Conservation (phyloP, 441 rosid genomes). For the Aquilaria agallochum region DNA sequence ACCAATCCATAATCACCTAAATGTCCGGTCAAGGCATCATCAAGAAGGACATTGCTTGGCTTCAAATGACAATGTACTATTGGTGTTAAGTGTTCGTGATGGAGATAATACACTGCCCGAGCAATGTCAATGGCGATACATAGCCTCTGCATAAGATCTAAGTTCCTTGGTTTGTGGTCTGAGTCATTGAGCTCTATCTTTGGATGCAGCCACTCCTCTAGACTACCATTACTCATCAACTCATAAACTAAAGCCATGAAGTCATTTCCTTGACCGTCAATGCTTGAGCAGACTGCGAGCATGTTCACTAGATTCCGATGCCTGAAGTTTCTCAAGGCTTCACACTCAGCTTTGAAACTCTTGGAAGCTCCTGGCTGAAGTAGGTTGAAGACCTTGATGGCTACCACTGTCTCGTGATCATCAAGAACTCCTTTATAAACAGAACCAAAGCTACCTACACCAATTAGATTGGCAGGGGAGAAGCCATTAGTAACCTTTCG, state of each 20-base stretch:
- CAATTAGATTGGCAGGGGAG: conserved; percentile 6
- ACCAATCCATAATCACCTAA: conserved; percentile 19
- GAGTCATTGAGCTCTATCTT: not conserved
- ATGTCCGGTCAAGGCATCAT: conserved; percentile 14
- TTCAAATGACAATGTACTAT: conserved; percentile 23
- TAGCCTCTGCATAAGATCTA: conserved; percentile 21
- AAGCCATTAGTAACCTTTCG: conserved; percentile 9
- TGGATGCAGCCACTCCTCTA: conserved; percentile 10
- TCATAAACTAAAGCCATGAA: conserved; percentile 18
- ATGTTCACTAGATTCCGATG: conserved; percentile 15
- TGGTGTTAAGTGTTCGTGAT: conserved; percentile 16
- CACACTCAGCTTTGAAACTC: conserved; percentile 12
- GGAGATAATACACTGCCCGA: conserved; percentile 31
- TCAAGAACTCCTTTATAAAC: conserved; percentile 6
- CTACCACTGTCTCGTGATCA: not conserved
- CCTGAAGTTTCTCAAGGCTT: conserved; percentile 2
- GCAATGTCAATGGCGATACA: conserved; percentile 25
- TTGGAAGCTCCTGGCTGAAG: not conserved
- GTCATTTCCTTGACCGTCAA: conserved; percentile 5
- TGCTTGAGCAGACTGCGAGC: conserved; percentile 3
- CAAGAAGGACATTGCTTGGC: conserved; percentile 25
- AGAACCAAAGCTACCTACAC: conserved; percentile 10
- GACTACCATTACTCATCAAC: conserved; percentile 12
- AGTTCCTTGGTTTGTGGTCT: not conserved
- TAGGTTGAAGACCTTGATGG: conserved; percentile 14